These are phyloP conservation scores for Populus tomentosa DNA, from an alignment of 441 rosid genomes.

Conservation along the genomic window DNA sequence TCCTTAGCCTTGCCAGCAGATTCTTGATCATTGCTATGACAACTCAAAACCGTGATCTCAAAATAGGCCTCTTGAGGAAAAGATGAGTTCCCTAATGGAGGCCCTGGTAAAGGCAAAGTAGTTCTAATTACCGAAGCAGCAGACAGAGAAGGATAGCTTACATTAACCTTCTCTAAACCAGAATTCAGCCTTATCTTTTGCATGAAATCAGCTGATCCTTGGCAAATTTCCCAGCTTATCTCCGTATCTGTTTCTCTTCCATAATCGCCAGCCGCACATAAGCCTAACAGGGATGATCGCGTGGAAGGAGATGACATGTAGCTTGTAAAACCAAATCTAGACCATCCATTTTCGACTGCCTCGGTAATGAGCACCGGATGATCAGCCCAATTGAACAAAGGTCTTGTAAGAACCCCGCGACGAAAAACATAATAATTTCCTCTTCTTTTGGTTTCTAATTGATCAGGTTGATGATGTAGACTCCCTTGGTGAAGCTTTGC, in stretches of 20 bases:
- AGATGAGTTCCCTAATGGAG: slow-evolving; percentile 60
- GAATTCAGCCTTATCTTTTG: slow-evolving; percentile 76
- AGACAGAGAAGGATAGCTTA: slow-evolving; percentile 22
- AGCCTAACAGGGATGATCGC: slow-evolving; percentile 44
- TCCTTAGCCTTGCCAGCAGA: slow-evolving; percentile 30
- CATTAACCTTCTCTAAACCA: slow-evolving; percentile 28
- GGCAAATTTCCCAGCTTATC: slow-evolving; percentile 76
- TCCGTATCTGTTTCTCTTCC: slow-evolving; percentile 46
- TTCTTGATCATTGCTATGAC: slow-evolving; percentile 16
- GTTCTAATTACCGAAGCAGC: slow-evolving; percentile 60
- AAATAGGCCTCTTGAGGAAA: slow-evolving; percentile 97
- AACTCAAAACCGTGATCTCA: slow-evolving; percentile 60
- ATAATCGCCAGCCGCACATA: slow-evolving; percentile 48
- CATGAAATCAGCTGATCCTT: slow-evolving; percentile 68
- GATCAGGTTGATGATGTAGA: slow-evolving; percentile 34
- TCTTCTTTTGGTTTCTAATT: slow-evolving; percentile 44
- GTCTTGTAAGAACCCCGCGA: slow-evolving; percentile 31
- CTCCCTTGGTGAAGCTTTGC: slow-evolving; percentile 50
- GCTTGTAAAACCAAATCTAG: slow-evolving; percentile 65
- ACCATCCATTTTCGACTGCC: slow-evolving; percentile 87
- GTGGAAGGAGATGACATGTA: slow-evolving; percentile 43
- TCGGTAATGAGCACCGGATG: slow-evolving; percentile 71
- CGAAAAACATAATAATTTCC: slow-evolving; percentile 50
- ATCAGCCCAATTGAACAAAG: slow-evolving; percentile 71
- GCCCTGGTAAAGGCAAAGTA: slow-evolving; percentile 84